phyloP scores from a whole-genome alignment of 2,329 filamentous ascomycete species.

The Penicillium thymicola region DNA sequence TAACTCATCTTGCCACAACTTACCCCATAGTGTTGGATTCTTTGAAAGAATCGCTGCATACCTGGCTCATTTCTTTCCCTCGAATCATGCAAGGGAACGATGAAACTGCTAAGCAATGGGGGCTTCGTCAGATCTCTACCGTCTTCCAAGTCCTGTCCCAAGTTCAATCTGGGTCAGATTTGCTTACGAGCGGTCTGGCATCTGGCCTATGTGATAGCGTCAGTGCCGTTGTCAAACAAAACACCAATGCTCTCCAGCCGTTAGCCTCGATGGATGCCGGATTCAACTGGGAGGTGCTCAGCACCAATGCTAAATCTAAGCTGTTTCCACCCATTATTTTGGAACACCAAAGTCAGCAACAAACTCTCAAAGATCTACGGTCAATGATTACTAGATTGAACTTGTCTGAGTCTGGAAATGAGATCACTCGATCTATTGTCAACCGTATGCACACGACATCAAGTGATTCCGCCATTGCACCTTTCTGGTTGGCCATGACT shows the following conservation, averaged over 20 bases:
- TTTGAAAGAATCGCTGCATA: conserved; percentile 69
- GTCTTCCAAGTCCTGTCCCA: conserved; percentile 65
- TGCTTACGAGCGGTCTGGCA: conserved; percentile 30
- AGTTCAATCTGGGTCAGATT: conserved; percentile 50
- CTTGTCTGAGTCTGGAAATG: conserved; percentile 41
- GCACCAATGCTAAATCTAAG: conserved; percentile 20
- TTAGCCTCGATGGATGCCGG: conserved; percentile 19
- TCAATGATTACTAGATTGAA: conserved; percentile 57
- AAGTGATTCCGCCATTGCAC: conserved; percentile 61
- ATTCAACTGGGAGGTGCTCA: conserved; percentile 30
- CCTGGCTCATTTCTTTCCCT: conserved; percentile 77
- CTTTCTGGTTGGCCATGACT: conserved; percentile 77
- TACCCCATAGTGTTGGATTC: conserved; percentile 61
- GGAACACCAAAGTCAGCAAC: conserved; percentile 62
- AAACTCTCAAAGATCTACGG: conserved; percentile 61
- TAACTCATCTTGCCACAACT: conserved; percentile 62
- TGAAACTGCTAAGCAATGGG: conserved; percentile 69
- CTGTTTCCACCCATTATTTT: conserved; percentile 62
- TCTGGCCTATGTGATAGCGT: conserved; percentile 73
- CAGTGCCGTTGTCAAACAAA: conserved; percentile 44
- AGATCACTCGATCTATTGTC: conserved; percentile 63
- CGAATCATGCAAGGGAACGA: conserved; percentile 81
- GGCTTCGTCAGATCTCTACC: conserved; percentile 72
- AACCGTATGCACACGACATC: conserved; percentile 58
- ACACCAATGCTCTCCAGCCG: conserved; percentile 29